Evolutionary conservation across 345 rosid genomes (phyloP).

Genomic region (Camelina hispida): DNA sequence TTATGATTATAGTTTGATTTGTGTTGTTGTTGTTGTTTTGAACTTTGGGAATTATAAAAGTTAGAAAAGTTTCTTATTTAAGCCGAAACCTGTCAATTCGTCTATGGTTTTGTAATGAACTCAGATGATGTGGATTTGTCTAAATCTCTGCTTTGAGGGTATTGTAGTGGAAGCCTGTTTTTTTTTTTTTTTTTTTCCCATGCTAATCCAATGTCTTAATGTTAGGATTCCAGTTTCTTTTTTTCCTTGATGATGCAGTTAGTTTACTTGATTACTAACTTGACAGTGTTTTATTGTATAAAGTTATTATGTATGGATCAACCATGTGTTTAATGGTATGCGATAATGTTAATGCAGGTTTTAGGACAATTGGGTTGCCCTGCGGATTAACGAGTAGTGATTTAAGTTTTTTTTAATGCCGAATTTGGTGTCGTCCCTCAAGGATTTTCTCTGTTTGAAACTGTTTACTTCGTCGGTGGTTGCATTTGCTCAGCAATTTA

Average conservation of each 20-base stretch:
- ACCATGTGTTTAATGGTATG: not conserved
- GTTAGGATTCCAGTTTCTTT: not conserved
- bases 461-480: slow-evolving; percentile 45
- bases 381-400: slow-evolving; percentile 42
- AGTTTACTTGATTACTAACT: slow-evolving; percentile 25
- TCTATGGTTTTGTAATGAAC: not conserved
- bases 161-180: not conserved
- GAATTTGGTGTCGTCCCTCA: slow-evolving; percentile 40
- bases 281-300: slow-evolving; percentile 5
- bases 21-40: slow-evolving; percentile 5
- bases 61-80: slow-evolving; percentile 8
- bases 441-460: slow-evolving; percentile 31
- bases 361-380: slow-evolving; percentile 35
- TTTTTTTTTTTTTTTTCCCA: not conserved
- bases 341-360: slow-evolving; percentile 55
- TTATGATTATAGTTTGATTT: slow-evolving; percentile 12
- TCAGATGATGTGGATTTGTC: not conserved
- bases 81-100: slow-evolving; percentile 10
- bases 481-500: slow-evolving; percentile 45
- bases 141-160: not conserved
- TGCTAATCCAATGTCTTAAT: no score
- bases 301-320: not conserved
- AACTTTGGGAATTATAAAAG: not conserved
- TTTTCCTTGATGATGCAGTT: slow-evolving; percentile 2
- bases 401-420: slow-evolving; percentile 44